Evolutionary conservation across 116 monocot species (phyloP).

Genomic region (Posidonia oceanica): DNA sequence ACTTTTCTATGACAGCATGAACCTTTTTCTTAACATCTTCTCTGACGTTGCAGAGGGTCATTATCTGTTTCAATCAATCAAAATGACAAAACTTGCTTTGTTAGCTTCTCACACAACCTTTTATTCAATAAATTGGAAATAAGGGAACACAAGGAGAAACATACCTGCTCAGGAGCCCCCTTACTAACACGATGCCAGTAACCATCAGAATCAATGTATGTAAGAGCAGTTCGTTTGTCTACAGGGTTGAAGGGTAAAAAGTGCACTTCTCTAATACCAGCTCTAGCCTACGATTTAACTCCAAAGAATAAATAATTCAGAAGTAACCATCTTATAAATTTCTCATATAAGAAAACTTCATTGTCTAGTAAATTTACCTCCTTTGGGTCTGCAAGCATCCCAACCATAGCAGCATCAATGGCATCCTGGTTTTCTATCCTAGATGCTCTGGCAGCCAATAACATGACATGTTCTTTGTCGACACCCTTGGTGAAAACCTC

Average conservation of each 20-base stretch:
- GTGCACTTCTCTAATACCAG: slow-evolving; percentile 89
- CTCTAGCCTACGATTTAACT: slow-evolving; percentile 46
- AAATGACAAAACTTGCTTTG: background rate
- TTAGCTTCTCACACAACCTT: background rate
- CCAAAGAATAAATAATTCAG: background rate
- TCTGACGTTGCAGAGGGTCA: slow-evolving; percentile 64
- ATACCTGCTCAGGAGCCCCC: slow-evolving; percentile 88
- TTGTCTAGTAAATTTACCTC: slow-evolving; percentile 36
- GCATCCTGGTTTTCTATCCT: slow-evolving; percentile 93
- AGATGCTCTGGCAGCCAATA: slow-evolving; percentile 78
- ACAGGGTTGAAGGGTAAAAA: slow-evolving; percentile 93
- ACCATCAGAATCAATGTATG: slow-evolving; percentile 63
- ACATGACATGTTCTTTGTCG: slow-evolving; percentile 63
- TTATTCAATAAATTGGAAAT: too few relatives aligned
- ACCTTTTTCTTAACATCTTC: slow-evolving; percentile 75
- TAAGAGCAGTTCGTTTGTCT: slow-evolving; percentile 91
- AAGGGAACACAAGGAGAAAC: background rate
- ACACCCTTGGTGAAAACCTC: slow-evolving; percentile 71
- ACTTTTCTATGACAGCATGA: slow-evolving; percentile 80
- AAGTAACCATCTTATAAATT: background rate
- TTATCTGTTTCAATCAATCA: slow-evolving; percentile 27
- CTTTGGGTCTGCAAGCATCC: slow-evolving; percentile 96
- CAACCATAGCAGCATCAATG: slow-evolving; percentile 92
- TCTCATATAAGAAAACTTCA: background rate
- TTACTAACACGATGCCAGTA: slow-evolving; percentile 88